Evolutionary conservation across 73 alveolate species (phyloP).

Genomic region (Tetrahymena elliotti): DNA sequence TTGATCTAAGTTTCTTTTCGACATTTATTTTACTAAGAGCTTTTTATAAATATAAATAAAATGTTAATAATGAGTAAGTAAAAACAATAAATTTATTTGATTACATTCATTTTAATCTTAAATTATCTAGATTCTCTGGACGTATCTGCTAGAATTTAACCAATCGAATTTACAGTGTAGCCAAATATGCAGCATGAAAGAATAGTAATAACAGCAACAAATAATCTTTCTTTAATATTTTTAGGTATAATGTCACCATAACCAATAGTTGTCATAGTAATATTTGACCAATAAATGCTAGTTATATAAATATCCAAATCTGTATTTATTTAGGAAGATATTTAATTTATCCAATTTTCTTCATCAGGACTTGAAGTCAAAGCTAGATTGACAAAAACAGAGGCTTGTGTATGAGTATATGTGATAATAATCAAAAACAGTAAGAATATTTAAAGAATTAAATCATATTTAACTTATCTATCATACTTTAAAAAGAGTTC

Average conservation of each 20-base stretch:
- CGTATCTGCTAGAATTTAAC: constrained; percentile 43
- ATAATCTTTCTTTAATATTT: constrained; percentile 58
- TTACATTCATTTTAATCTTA: constrained; percentile 50
- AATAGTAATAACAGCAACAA: constrained; percentile 59
- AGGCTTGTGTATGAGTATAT: background rate
- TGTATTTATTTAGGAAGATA: background rate
- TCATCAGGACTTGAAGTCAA: background rate
- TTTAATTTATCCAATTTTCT: background rate
- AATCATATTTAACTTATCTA: background rate
- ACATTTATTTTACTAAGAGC: constrained; percentile 53
- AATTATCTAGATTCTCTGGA: background rate
- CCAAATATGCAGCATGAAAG: constrained; percentile 83
- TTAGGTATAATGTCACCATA: constrained; percentile 84
- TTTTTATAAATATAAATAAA: constrained; percentile 33
- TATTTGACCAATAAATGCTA: constrained; percentile 66
- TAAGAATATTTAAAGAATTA: background rate
- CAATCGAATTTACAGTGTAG: constrained; percentile 70
- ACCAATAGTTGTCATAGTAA: constrained; percentile 85
- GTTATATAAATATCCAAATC: constrained; percentile 43
- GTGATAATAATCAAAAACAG: background rate
- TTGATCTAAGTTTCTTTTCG: background rate
- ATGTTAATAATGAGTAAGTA: no score
- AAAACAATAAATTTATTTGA: constrained; percentile 44
- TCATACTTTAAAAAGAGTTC: background rate
- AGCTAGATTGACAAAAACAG: background rate